Evolutionary conservation across 352 stramenopile species (phyloP), one percentile per base, ranked within the genome.

Genomic region (Globisporangium spiculum): DNA sequence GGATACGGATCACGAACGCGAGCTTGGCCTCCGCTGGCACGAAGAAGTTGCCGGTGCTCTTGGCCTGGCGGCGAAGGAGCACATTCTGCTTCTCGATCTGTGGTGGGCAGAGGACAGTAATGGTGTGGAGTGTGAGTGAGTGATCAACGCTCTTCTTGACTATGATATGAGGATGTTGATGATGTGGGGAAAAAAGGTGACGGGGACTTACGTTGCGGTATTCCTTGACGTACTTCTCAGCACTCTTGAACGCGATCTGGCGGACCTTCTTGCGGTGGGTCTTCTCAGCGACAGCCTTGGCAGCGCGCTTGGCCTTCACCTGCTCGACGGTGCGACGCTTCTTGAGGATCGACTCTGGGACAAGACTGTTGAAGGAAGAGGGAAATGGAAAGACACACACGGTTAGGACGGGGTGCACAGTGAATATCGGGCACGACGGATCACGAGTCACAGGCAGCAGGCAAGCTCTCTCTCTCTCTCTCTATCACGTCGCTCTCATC

Each of bases 201-300:
- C 14, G n/a, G 14, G 52, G 1, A 63, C 71, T 84, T 79, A 96
- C 83, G 68, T 91, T 84, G 59, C 91, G 91, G 95, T 99, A 99
- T 81, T 99, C 98, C 75, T 98, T 98, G 63, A 98, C 86, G 86
- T 99, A 99, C 86, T 99, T 98, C 81, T 99, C 93, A n/a, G 97
- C 97, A 61, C 90, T 94, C 78, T 97, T 98, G 82, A 98, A 97
- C 50, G 88, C 88, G 72, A 95, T 94, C 76, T 93, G 81, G 72
- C 86, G 86, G 64, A 95, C 88, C 78, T 95, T 92, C 75, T 90
- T 87, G 76, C 88, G 84, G 86, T 95, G 87, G 27, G 86, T 76
- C 84, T 92, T 92, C 66, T 92, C 75, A 26, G 88, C 84, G 48
- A 80, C 73, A 56, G 83, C 86, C 79, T 94, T 94, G 54, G 83